Base-by-base conservation (phyloP, 805 yeast genomes). In the Saccharomycopsis capsularis region DNA sequence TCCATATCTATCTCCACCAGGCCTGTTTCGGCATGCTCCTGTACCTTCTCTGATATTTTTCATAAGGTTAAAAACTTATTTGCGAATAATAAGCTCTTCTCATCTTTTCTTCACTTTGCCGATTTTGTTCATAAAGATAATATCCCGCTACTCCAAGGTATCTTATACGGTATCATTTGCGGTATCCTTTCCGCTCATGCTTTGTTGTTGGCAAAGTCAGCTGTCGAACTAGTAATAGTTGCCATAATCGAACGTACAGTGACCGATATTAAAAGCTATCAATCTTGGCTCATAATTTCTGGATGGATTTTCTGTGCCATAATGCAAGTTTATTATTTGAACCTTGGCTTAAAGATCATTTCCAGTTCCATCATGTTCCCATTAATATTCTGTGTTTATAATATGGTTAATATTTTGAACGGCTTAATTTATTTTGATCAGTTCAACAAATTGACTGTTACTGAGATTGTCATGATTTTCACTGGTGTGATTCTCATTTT, bases 141-240 rank as follows among this genome's bases (percentile, higher is more conserved):
- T 24, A 55, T 58, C 42, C 55, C 57, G 27, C 66, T 71, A 46
- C 51, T 68, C 9, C 75, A 74, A 55, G 95, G 95, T 1, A 60
- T 78, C 3, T 61, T 76, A 11, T 83, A 71, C 61, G 95, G 95
- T 1, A 59, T 78, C 18, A 68, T 79, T 3, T 78, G 88, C 42
- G 96, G 96, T 2, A 76, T 81, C 0, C 68, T 88, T 42, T 84
- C 95, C 0, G 95, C 95, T 0, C 95, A 86, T 60, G 85, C 95
- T 2, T 72, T 89, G 44, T 70, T 89, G 50, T 73, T 87, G 64
- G 95, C 95, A n/a, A 88, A 88, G 63, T 78, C 89, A 0, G 75
- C 85, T 0, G 84, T 88, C 19, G 95, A 85, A 57, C 76, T 85
- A 11, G 58, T 83, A 2, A 62, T 83, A 2, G 70, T 66, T 51